phyloP scores from a whole-genome alignment of 768 basidiomycete genomes.

The Terana coerulea region DNA sequence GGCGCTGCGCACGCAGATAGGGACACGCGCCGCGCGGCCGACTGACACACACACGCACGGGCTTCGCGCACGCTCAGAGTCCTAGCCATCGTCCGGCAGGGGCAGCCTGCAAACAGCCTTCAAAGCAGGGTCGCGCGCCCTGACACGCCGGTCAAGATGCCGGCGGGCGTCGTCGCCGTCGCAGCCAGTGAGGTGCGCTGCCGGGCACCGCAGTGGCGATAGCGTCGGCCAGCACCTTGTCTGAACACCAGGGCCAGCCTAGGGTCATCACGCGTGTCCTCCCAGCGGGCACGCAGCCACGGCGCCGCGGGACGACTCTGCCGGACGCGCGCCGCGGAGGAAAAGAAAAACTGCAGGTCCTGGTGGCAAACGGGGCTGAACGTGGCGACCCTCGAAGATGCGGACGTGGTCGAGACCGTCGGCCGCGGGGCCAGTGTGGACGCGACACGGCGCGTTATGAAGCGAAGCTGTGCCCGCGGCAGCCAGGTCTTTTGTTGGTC shows the following conservation, averaged over 20 bases:
- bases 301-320: neutral
- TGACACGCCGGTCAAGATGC: neutral
- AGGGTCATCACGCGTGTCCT: neutral
- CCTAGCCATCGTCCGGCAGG: no score
- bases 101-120: no score
- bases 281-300: neutral
- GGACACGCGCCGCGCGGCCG: no score
- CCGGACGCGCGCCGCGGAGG: neutral
- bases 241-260: neutral
- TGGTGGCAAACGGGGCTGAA: neutral
- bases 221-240: neutral
- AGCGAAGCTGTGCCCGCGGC: neutral
- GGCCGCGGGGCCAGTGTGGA: neutral
- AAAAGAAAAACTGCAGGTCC: neutral
- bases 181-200: neutral
- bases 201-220: neutral
- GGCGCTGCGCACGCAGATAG: no score
- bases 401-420: neutral
- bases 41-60: no score
- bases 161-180: neutral
- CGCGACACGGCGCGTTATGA: neutral
- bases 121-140: no score
- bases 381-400: neutral
- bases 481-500: neutral
- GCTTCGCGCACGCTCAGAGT: no score